phyloP scores from a whole-genome alignment of 2,329 filamentous ascomycete species.

The Samsoniella hepiali region DNA sequence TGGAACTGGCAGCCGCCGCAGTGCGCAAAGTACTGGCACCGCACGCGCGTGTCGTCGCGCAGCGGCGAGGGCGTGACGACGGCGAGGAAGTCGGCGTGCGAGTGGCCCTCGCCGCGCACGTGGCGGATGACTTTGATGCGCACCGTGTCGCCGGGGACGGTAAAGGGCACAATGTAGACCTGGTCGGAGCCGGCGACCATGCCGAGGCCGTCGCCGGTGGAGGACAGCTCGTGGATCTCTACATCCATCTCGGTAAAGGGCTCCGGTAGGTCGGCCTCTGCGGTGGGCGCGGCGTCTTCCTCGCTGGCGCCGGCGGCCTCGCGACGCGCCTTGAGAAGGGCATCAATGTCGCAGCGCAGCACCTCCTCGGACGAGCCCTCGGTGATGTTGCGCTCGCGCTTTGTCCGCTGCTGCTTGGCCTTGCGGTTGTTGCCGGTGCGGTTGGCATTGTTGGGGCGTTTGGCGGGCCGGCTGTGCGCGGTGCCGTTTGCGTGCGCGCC shows the following conservation, averaged over 20 bases:
- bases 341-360: constrained; percentile 59
- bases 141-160: constrained; percentile 78
- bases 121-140: constrained; percentile 77
- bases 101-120: constrained; percentile 62
- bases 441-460: constrained; percentile 16
- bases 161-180: constrained; percentile 85
- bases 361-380: constrained; percentile 66
- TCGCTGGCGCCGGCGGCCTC: constrained; percentile 25
- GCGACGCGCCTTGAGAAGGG: constrained; percentile 46
- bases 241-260: constrained; percentile 75
- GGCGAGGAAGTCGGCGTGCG: constrained; percentile 76
- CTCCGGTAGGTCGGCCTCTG: constrained; percentile 50
- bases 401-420: constrained; percentile 49
- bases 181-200: constrained; percentile 55
- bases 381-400: constrained; percentile 57
- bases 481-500: background rate
- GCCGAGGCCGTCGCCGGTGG: constrained; percentile 87
- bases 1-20: constrained; percentile 97
- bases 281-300: constrained; percentile 13
- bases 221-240: constrained; percentile 77
- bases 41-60: constrained; percentile 72
- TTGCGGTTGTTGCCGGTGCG: constrained; percentile 20
- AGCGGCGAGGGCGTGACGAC: constrained; percentile 69
- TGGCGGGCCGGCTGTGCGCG: constrained; percentile 9
- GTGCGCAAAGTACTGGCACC: constrained; percentile 80